phyloP scores from a whole-genome alignment of 2,329 filamentous ascomycete genomes.

The Penicillium sp. region DNA sequence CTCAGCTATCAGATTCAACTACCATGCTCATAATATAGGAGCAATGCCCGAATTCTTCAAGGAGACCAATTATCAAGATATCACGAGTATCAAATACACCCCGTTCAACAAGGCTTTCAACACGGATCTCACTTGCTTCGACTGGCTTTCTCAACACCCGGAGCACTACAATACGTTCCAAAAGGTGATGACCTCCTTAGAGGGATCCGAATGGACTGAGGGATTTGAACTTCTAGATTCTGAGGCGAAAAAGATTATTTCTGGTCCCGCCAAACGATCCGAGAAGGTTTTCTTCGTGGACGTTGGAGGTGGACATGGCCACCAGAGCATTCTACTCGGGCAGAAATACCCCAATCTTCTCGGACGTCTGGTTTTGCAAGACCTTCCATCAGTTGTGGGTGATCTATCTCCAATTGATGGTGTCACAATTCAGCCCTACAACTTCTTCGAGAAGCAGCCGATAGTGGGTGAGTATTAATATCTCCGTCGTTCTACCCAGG shows the following conservation, averaged over 20 bases:
- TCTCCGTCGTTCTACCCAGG: too few species aligned
- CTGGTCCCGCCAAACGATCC: constrained; percentile 2
- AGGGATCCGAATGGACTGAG: constrained; percentile 26
- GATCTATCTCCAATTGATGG: constrained; percentile 31
- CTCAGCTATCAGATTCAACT: constrained; percentile 17
- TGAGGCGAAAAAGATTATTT: constrained; percentile 17
- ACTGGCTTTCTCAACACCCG: constrained; percentile 33
- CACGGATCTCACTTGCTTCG: constrained; percentile 32
- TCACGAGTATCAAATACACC: constrained; percentile 27
- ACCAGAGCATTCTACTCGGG: constrained; percentile 42
- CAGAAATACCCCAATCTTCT: constrained; percentile 36
- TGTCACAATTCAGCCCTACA: constrained; percentile 26
- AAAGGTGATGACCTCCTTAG: constrained; percentile 28
- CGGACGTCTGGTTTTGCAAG: constrained; percentile 47
- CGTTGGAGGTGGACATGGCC: constrained; percentile 47
- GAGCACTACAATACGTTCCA: constrained; percentile 28
- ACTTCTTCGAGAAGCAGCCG: constrained; percentile 26
- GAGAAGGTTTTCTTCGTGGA: constrained; percentile 44
- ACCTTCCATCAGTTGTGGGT: constrained; percentile 39
- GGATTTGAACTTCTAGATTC: constrained; percentile 23
- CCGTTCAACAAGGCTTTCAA: constrained; percentile 37
- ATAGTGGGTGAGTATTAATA: constrained; percentile 24
- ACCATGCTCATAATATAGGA: constrained; percentile 16
- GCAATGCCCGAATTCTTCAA: constrained; percentile 34
- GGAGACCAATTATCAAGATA: constrained; percentile 33